Conservation (phyloP, 2,329 filamentous ascomycete species). For the Dendryphion nanum region DNA sequence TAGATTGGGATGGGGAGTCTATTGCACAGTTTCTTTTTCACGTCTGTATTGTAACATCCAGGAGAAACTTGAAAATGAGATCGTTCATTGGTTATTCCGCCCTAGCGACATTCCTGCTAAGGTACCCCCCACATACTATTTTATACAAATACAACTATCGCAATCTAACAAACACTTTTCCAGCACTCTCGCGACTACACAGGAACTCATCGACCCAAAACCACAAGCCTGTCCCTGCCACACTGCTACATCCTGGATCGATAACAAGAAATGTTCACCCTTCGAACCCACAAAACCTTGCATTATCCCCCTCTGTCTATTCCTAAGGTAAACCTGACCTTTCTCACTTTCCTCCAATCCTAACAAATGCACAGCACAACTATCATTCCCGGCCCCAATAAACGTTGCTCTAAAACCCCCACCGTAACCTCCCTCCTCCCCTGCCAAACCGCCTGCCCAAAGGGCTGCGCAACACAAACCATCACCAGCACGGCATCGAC, state of each 20-base stretch:
- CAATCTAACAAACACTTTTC: background rate
- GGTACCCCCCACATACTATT: no score
- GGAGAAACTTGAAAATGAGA: background rate
- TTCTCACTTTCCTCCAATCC: background rate
- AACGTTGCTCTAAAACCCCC: slow-evolving; percentile 8
- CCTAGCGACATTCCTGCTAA: background rate
- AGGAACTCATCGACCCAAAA: background rate
- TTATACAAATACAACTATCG: no score
- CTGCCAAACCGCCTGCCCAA: slow-evolving; percentile 11
- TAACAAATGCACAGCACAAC: slow-evolving; percentile 9
- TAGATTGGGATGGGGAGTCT: no score
- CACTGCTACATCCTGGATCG: slow-evolving; percentile 9
- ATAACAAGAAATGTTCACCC: slow-evolving; percentile 5
- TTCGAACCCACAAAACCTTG: slow-evolving; percentile 9
- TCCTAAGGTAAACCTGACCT: background rate
- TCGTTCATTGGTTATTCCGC: background rate
- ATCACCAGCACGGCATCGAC: slow-evolving; percentile 1
- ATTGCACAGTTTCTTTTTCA: background rate
- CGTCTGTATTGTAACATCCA: background rate
- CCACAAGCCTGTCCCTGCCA: slow-evolving; percentile 12
- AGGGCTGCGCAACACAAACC: slow-evolving; percentile 9
- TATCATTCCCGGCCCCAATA: slow-evolving; percentile 11
- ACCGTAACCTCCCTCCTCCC: slow-evolving; percentile 8
- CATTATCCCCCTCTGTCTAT: slow-evolving; percentile 7
- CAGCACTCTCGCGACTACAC: background rate